Base-by-base conservation (phyloP, 768 basidiomycete species). In the Russula ochroleuca region DNA sequence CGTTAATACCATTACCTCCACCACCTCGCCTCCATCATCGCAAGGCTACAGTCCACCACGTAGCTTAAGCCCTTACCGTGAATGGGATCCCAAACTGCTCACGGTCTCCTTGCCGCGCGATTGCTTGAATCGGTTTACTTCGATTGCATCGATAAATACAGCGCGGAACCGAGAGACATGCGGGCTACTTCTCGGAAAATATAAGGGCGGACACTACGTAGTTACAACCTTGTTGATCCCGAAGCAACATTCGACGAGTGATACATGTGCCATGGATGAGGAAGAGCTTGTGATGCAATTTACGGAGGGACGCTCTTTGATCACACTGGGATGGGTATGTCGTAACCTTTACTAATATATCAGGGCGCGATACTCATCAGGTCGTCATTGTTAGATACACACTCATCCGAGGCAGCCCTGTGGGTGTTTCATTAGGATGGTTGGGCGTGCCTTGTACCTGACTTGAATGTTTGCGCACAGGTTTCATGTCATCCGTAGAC, bases 401-500 rank as follows among this genome's bases (percentile, higher is more conserved):
- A 94, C 92, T 0, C 93, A 95, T 72, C 93, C 93, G 1, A 88
- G 90, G 5, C 93, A 94, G 68, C 87, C 88, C 60, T 94, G 92
- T 86, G 14, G 66, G 64, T 85, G 11, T n/a, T 35, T 9, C 37
- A 38, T 28, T 25, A 31, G 21, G 2, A 10, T 5, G 7, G 11
- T 31, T 19, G 47, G 25, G 14, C 45, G 35, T 64, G 41, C 28
- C 57, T 59, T 43, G 35, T n/a, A 31, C n/a, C 51, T 50, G 5
- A 61, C 47, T 28, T 69, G 38, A 65, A 48, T 8, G 25, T 38
- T 48, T 33, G 50, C 51, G 25, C 2, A 35, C 62, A 88, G 86
- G 86, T 74, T 97, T 97, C 77, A 93, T 96, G 90, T 94, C 93
- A 6, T 95, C 93, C 8, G 87, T 94, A 19, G 94, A 96, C 73